Evolutionary conservation across 805 yeast species (phyloP).

Genomic region (Candida lessepsii): DNA sequence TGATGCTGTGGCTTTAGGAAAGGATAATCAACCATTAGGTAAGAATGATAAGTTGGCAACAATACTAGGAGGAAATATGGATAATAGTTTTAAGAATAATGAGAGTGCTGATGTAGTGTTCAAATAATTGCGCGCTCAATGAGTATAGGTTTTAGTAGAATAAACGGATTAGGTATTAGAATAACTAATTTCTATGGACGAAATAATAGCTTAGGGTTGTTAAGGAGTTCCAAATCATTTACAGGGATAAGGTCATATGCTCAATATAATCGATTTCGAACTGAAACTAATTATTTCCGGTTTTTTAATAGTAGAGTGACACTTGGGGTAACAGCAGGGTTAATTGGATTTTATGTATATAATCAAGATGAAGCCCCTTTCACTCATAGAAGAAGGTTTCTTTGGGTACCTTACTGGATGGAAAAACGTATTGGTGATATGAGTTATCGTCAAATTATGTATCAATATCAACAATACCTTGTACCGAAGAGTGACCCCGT

Average conservation of each 20-base stretch:
- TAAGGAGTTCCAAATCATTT: not conserved
- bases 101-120: constrained; percentile 14
- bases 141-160: constrained; percentile 6
- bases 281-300: constrained; percentile 4
- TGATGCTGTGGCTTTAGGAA: not conserved
- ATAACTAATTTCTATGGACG: not conserved
- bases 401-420: constrained; percentile 65
- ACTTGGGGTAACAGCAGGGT: constrained; percentile 33
- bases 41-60: constrained; percentile 11
- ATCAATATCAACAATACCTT: constrained; percentile 50
- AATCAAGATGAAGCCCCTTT: constrained; percentile 79
- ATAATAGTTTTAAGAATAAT: constrained; percentile 19
- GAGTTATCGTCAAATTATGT: constrained; percentile 59
- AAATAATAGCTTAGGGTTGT: not conserved
- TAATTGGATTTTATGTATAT: constrained; percentile 25
- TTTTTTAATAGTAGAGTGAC: constrained; percentile 24
- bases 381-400: constrained; percentile 67
- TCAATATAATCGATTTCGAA: constrained; percentile 35
- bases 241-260: constrained; percentile 25
- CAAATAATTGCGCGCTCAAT: constrained; percentile 11
- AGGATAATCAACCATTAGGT: constrained; percentile 1
- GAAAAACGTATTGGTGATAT: constrained; percentile 63
- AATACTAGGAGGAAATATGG: constrained; percentile 18
- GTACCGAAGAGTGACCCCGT: constrained; percentile 65
- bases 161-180: constrained; percentile 4